Conservation (phyloP, 2,329 filamentous ascomycete genomes). For the Diaporthe longicolla region DNA sequence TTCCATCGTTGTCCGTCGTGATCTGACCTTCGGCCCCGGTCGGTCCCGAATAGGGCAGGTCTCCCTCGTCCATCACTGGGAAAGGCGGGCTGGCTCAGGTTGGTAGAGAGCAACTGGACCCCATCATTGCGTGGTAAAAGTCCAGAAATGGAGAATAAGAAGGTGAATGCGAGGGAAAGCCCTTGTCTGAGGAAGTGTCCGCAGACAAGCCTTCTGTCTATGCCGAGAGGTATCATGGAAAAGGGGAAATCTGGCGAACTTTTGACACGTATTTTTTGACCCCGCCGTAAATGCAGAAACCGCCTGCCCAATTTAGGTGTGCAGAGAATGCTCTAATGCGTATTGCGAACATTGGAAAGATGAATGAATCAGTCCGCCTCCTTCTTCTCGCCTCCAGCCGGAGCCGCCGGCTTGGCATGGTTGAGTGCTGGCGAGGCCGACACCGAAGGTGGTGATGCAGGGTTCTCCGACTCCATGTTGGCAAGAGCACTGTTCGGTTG, state of each 20-base stretch:
- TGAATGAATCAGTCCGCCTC: conserved; percentile 62
- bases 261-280: conserved; percentile 63
- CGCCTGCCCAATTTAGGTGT: conserved; percentile 65
- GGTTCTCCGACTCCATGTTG: conserved; percentile 74
- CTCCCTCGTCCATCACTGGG: neutral
- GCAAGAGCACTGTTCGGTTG: conserved; percentile 64
- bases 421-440: conserved; percentile 76
- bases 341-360: conserved; percentile 50
- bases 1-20: conserved; percentile 40
- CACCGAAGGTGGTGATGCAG: conserved; percentile 78
- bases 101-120: conserved; percentile 30
- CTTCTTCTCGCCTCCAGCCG: conserved; percentile 59
- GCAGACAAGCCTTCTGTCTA: conserved; percentile 58
- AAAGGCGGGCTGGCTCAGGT: conserved; percentile 6
- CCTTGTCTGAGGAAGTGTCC: conserved; percentile 48
- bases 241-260: conserved; percentile 59
- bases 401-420: conserved; percentile 71
- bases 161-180: conserved; percentile 42
- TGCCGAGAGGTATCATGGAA: conserved; percentile 65
- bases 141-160: conserved; percentile 32
- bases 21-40: conserved; percentile 26
- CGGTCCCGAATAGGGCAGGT: conserved; percentile 1
- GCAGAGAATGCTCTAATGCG: conserved; percentile 61
- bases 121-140: conserved; percentile 42
- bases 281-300: conserved; percentile 64